Evolutionary conservation across 345 rosid species (phyloP).

Genomic region (Pugionium cornutum): DNA sequence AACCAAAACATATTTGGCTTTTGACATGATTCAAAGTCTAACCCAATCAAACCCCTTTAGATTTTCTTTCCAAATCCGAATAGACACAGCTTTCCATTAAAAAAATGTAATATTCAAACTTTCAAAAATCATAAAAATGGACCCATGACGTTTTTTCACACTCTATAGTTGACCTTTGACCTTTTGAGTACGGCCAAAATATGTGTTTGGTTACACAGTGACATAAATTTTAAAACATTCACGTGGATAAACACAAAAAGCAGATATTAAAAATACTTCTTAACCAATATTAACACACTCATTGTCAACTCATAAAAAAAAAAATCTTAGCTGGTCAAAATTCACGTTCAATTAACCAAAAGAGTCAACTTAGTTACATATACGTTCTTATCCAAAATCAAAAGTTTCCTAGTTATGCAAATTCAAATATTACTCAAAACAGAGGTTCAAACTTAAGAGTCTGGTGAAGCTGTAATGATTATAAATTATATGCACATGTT

Average conservation of each 20-base stretch:
- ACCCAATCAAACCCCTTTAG: neutral
- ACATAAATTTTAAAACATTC: constrained; percentile 9
- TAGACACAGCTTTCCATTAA: constrained; percentile 17
- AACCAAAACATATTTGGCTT: constrained; percentile 17
- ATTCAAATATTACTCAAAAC: neutral
- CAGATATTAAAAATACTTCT: constrained; percentile 15
- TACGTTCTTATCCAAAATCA: constrained; percentile 25
- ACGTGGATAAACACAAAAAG: constrained; percentile 26
- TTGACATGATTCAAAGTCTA: constrained; percentile 31
- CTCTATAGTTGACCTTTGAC: constrained; percentile 30
- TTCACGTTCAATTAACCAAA: neutral
- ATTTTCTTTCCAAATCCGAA: constrained; percentile 7
- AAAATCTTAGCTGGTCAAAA: constrained; percentile 10
- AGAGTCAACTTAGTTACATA: constrained; percentile 18
- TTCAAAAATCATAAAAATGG: constrained; percentile 19
- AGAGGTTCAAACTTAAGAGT: constrained; percentile 10
- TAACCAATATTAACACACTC: constrained; percentile 15
- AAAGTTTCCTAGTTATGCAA: neutral
- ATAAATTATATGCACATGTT: neutral
- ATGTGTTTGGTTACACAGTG: constrained; percentile 23
- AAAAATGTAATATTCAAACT: constrained; percentile 15
- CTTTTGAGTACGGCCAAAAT: constrained; percentile 29
- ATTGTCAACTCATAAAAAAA: neutral
- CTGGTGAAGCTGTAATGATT: constrained; percentile 10
- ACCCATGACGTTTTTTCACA: constrained; percentile 33